Evolutionary conservation across 2,329 filamentous ascomycete genomes (phyloP).

Genomic region (Hymenoscyphus infarciens): DNA sequence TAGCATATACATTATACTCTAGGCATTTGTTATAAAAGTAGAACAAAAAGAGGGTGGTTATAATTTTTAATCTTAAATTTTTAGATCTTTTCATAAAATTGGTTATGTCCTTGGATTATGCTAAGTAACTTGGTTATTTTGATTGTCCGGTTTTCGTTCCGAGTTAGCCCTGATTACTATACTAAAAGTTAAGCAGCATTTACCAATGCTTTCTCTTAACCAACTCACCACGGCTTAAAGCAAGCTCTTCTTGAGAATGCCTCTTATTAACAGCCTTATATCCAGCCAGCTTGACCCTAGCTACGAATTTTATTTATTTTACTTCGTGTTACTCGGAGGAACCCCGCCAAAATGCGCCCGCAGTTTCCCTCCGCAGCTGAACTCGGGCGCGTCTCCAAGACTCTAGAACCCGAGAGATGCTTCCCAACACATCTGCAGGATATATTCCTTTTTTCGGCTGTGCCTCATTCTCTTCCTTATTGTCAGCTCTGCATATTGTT

Average conservation of each 20-base stretch:
- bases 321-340: background rate
- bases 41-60: background rate
- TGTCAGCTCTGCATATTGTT: background rate
- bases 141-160: background rate
- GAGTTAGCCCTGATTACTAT: background rate
- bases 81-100: background rate
- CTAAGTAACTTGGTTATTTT: background rate
- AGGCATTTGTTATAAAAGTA: background rate
- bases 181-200: background rate
- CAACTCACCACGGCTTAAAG: background rate
- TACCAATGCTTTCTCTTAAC: background rate
- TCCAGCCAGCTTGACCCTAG: background rate
- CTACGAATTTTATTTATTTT: no score
- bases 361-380: background rate
- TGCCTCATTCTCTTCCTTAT: background rate
- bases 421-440: background rate
- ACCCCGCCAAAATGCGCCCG: background rate
- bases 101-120: background rate
- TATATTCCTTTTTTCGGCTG: background rate
- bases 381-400: background rate
- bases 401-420: background rate
- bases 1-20: background rate
- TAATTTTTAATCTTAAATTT: constrained; percentile 7
- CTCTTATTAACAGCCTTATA: background rate
- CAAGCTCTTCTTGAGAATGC: background rate